Base-by-base conservation (phyloP, 179 eudicot genomes). In the Patellifolia procumbens region DNA sequence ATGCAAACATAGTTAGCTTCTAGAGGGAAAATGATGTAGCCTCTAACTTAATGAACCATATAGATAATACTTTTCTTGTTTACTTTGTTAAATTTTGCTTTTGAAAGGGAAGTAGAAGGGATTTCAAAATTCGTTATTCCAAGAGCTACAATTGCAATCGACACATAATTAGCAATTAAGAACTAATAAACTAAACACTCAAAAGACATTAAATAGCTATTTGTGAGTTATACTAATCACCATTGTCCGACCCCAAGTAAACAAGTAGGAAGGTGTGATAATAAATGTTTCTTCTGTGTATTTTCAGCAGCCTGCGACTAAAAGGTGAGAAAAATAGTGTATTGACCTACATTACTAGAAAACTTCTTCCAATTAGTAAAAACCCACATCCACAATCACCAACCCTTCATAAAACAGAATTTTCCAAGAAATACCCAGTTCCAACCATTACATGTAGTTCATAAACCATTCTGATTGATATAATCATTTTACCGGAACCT, bases 1-100 rank as follows among this genome's bases (percentile, higher is more conserved):
- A 75, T 52, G 60, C 62, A n/a, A 80, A 68, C 39, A 52, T 8
- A 74, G 26, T 29, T 20, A 76, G 68, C 65, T 46, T 78, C 43
- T 6, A 12, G 43, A 67, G 35, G 43, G 22, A 61, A 10, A 4
- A 28, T 29, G 65, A 11, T 2, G 65, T 29, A 31, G 13, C 7
- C 32, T 46, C 24, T 46, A 24, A n/a, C 1, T 17, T 32, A 2
- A 45, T 11, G 19, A 42, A 42, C 37, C 32, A 12, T 26, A 64
- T 37, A 68, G 0, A 22, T 48, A 29, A 2, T 26, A 20, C 4
- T 69, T 28, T 20, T 51, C 29, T 13, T 20, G 43, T 51, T 3
- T 48, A 16, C 31, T n/a, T 4, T 7, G 29, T n/a, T 8, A 19
- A 22, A 4, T 67, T 67, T 11, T 13, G 32, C 12, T 43, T 42